Evolutionary conservation across 768 basidiomycete genomes (phyloP).

Genomic region (Tricholoma hemisulphureum): DNA sequence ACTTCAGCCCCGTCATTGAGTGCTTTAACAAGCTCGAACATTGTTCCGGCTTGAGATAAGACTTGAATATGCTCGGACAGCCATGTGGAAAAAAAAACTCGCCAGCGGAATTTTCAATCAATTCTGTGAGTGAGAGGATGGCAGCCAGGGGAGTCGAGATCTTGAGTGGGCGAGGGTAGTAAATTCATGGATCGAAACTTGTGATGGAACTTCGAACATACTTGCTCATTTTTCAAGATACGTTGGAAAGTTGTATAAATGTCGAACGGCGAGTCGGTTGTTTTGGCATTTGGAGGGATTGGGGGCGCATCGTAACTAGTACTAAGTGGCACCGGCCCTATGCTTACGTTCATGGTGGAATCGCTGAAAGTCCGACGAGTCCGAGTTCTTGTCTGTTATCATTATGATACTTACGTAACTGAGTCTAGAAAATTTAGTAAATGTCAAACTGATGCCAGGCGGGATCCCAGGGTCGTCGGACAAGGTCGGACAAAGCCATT

Average conservation of each 20-base stretch:
- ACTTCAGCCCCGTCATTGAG: constrained; percentile 72
- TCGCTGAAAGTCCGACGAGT: too few species aligned
- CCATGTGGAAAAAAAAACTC: constrained; percentile 18
- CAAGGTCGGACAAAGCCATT: neutral
- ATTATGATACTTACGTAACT: constrained; percentile 1
- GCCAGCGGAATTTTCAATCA: constrained; percentile 81
- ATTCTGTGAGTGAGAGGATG: constrained; percentile 78
- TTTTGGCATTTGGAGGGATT: constrained; percentile 3
- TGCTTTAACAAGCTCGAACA: constrained; percentile 88
- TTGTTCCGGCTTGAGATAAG: constrained; percentile 67
- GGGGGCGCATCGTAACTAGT: neutral
- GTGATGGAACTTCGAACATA: constrained; percentile 28
- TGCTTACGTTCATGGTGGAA: neutral
- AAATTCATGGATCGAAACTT: neutral
- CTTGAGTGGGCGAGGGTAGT: constrained; percentile 34
- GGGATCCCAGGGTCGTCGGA: neutral
- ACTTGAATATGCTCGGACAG: constrained; percentile 5
- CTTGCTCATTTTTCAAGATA: constrained; percentile 65
- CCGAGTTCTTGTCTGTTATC: too few species aligned
- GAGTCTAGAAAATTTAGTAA: neutral
- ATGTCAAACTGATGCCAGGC: neutral
- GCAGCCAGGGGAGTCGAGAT: constrained; percentile 85
- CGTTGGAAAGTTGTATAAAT: constrained; percentile 53
- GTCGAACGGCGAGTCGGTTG: constrained; percentile 28
- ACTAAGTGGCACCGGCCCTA: neutral